Evolutionary conservation across 805 yeast species (phyloP).

Genomic region (Kodamaea kaohsiungensis): DNA sequence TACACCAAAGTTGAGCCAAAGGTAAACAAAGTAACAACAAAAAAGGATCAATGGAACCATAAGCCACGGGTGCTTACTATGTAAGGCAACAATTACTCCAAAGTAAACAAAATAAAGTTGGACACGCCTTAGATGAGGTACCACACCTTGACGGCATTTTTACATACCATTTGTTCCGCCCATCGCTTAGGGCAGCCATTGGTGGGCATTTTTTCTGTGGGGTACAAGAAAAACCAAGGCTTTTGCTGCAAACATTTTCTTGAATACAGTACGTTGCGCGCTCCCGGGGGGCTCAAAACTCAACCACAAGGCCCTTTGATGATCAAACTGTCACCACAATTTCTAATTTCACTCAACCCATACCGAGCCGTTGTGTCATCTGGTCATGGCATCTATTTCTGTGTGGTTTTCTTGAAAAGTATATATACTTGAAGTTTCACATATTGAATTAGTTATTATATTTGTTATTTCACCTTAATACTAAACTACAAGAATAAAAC

Average conservation of each 20-base stretch:
- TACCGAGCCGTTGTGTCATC: not conserved
- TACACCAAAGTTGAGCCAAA: not conserved
- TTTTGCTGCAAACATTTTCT: not conserved
- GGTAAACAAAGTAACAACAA: not conserved
- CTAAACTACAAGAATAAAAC: not conserved
- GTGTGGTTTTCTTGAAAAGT: not conserved
- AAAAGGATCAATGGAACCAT: not conserved
- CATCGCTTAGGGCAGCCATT: not conserved
- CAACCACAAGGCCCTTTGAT: not conserved
- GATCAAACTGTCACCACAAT: not conserved
- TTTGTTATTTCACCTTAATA: not conserved
- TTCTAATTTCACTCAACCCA: not conserved
- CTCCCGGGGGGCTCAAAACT: not conserved
- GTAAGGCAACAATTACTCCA: not conserved
- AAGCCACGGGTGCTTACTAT: not conserved
- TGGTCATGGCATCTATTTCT: not conserved
- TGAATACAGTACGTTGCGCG: not conserved
- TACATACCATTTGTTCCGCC: not conserved
- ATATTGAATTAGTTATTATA: not conserved
- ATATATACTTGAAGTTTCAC: not conserved
- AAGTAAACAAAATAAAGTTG: not conserved
- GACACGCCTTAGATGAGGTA: not conserved
- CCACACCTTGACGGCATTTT: not conserved
- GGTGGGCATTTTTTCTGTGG: not conserved
- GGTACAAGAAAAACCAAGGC: not conserved